Percentiles rank a stretch among this genome's conserved stretches.
Evolutionary conservation across 495 filamentous ascomycete species (phyloP).

Genomic region (Extremus antarcticus): DNA sequence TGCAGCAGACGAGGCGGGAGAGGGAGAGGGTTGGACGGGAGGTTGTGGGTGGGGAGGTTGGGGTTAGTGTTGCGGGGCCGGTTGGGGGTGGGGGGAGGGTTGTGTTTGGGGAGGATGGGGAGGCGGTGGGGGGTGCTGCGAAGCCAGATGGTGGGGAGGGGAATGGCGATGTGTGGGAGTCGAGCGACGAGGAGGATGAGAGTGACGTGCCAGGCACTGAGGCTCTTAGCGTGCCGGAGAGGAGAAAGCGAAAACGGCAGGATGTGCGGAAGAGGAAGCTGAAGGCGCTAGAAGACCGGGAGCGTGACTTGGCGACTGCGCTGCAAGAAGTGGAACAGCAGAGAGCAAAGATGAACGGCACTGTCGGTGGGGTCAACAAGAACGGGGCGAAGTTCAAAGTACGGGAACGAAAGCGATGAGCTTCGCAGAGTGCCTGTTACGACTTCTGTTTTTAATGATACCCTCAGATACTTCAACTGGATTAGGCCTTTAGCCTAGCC

Average conservation of each 20-base stretch:
- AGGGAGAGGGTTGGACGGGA: conserved; percentile 49
- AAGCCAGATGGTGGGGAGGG: conserved; percentile 38
- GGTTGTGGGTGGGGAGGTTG: conserved; percentile 28
- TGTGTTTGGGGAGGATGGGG: conserved; percentile 19
- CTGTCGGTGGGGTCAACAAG: conserved; percentile 68
- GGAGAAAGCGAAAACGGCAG: conserved; percentile 39
- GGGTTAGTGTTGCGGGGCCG: conserved; percentile 27
- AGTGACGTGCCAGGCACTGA: conserved; percentile 19
- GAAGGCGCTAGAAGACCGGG: conserved; percentile 53
- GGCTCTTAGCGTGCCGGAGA: conserved; percentile 37
- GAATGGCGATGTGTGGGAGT: conserved; percentile 27
- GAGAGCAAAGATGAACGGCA: conserved; percentile 70
- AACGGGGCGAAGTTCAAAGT: conserved; percentile 74
- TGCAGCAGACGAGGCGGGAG: conserved; percentile 47
- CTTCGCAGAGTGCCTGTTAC: neutral
- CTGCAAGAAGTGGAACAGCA: conserved; percentile 70
- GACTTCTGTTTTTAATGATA: neutral
- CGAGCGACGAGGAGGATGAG: conserved; percentile 25
- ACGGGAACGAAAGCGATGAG: conserved; percentile 66
- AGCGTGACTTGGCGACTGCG: conserved; percentile 57
- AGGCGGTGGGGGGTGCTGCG: conserved; percentile 26
- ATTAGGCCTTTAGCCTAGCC: too few species aligned
- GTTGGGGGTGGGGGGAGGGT: conserved; percentile 25
- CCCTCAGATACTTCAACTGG: too few species aligned
- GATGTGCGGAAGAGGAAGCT: conserved; percentile 46